A percentile compares a stretch with the other conserved stretches of the same genome.
Evolutionary conservation across 768 basidiomycete genomes (phyloP).

Genomic region (Tremella mesenterica): DNA sequence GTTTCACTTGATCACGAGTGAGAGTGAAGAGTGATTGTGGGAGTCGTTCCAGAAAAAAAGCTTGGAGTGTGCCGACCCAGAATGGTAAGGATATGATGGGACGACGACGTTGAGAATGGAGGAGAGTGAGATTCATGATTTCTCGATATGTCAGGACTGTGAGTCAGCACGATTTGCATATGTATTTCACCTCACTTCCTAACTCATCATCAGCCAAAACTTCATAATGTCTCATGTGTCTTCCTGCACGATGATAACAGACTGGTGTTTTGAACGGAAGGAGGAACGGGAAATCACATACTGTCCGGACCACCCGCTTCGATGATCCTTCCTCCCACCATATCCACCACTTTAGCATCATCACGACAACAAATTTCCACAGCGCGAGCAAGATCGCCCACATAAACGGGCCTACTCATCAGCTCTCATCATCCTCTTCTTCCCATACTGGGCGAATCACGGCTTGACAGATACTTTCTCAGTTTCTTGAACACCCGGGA

Average conservation of each 20-base stretch:
- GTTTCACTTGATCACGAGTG: constrained; percentile 60
- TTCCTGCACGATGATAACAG: no score
- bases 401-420: constrained; percentile 53
- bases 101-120: constrained; percentile 51
- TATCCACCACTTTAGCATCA: constrained; percentile 45
- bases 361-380: constrained; percentile 55
- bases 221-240: no score
- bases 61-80: constrained; percentile 58
- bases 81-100: constrained; percentile 61
- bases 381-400: constrained; percentile 57
- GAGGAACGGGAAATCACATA: constrained; percentile 37
- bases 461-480: not conserved
- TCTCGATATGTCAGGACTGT: constrained; percentile 61
- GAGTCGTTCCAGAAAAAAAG: constrained; percentile 55
- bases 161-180: no score
- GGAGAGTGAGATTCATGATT: constrained; percentile 58
- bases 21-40: constrained; percentile 61
- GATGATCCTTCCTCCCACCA: constrained; percentile 49
- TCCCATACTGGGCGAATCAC: no score
- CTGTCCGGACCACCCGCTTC: constrained; percentile 53
- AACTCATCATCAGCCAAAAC: not conserved
- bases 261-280: no score
- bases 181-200: no score
- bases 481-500: not conserved
- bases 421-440: not conserved